Base-by-base conservation (phyloP, 805 yeast species). In the Zygosaccharomyces gambellarensis region DNA sequence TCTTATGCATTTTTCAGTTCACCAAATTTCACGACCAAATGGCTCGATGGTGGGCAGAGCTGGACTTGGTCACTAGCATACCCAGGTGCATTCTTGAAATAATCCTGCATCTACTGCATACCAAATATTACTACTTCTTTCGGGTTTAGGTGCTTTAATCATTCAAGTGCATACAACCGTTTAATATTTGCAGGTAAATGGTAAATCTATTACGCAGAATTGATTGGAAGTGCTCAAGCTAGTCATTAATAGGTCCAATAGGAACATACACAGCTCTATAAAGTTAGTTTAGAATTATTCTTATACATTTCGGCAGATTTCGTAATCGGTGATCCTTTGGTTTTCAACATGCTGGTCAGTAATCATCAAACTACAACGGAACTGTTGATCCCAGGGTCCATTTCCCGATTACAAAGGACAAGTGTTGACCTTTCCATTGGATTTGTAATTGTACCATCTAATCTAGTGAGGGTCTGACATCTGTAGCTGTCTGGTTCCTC, bases 51-150 rank as follows among this genome's bases (percentile, higher is more conserved):
- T 49, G 97, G 97, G 2, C 92, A 89, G 75, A 82, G 92, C 25
- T 71, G 82, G 53, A 85, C 97, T 0, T 90, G 96, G 95, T 83
- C 90, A 10, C 71, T 90, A 54, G 82, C 95, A 0, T 87, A 79
- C 56, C 75, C 87, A 41, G 96, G 67, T 19, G 65, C 67, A 3
- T 62, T 64, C 48, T 29, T 54, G 5, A 25, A 27, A 30, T 36
- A 29, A 45, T 36, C 10, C 21, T 17, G 10, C 5, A 2, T 25
- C 6, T 25, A 6, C 28, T 25, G 28, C 6, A 25, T 6, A 8
- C 2, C 23, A 29, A 5, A 19, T 39, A 39, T 22, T 17, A 40
- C 43, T 3, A 22, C 6, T 23, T 8, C 22, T 10, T 9, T 38
- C 27, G 27, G 12, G 14, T 22, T 23, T 28, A 25, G 41, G 4